These are phyloP conservation scores for Pugionium dolabratum DNA, from an alignment of 345 rosid genomes.

Conservation along the genomic window DNA sequence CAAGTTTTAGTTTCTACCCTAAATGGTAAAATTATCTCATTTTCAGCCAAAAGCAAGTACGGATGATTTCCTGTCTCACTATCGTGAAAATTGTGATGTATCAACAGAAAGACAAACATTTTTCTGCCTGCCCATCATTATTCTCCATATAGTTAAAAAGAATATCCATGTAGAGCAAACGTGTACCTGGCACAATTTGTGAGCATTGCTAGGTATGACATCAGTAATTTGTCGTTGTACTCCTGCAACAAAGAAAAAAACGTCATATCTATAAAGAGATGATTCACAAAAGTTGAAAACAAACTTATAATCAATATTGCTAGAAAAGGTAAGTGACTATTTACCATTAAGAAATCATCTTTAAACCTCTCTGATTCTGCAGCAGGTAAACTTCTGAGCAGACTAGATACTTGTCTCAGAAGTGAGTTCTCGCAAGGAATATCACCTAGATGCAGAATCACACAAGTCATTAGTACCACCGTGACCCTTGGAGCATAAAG, in stretches of 20 bases:
- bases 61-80: neutral
- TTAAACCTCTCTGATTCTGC: conserved; percentile 89
- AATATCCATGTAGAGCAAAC: neutral
- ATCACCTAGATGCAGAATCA: conserved; percentile 61
- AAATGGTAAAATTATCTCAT: neutral
- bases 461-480: conserved; percentile 18
- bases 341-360: conserved; percentile 91
- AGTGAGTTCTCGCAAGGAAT: conserved; percentile 92
- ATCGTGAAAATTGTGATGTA: neutral
- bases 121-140: neutral
- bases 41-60: conserved; percentile 17
- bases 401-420: conserved; percentile 88
- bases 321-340: conserved; percentile 22
- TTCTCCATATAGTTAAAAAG: neutral
- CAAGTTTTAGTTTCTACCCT: neutral
- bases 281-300: no score
- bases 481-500: neutral
- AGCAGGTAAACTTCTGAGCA: conserved; percentile 90
- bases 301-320: neutral
- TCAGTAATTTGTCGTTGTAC: conserved; percentile 85
- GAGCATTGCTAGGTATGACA: conserved; percentile 87
- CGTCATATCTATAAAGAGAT: neutral
- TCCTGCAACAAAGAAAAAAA: conserved; percentile 53
- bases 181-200: conserved; percentile 88
- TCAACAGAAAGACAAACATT: neutral